Evolutionary conservation across 1,139 yeast species (phyloP), one percentile per base, ranked within the genome.

Genomic region (Candida labiduridarum): DNA sequence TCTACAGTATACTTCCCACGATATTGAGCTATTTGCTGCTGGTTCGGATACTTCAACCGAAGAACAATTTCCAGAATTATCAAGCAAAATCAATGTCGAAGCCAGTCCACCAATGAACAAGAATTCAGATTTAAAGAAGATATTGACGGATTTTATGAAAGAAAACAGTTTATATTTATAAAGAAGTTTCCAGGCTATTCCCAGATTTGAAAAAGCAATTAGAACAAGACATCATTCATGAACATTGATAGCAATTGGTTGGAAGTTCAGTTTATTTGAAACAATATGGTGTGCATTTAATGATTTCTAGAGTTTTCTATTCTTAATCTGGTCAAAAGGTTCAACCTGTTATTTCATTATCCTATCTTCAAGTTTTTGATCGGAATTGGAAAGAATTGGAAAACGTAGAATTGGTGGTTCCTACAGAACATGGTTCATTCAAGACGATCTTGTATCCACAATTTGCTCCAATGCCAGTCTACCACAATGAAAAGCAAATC

Each of bases 391-490:
- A 60, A 22, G 70, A 66, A 50, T 45, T 67, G 44, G 49, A 55
- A 14, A 55, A 64, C 46, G 56, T 57, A 1, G 63, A 64, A 27
- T 51, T 67, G 35, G 58, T 65, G 3, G 53, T 66, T 1, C 46
- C 46, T 7, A 27, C 15, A 25, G 41, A 38, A 4, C 25, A 44
- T 27, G 41, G 29, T 16, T n/a, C 19, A 1, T 51, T 40, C 45
- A 44, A 44, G n/a, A 25, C 15, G 55, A 56, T 66, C 35, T 52
- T 53, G 11, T 72, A 66, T 52, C 79, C 79, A 1, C 40, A 54
- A n/a, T 54, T 74, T 35, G 49, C 73, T 15, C 68, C 70, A 11
- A 61, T 73, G 33, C 78, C 78, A 1, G 63, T 69, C 43, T 69
- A 57, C 52, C 71, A 67, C 47, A 67, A 69, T 50, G 59, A 59